Base-by-base conservation (phyloP, 2,329 filamentous ascomycete species). In the Phoma herbarum region DNA sequence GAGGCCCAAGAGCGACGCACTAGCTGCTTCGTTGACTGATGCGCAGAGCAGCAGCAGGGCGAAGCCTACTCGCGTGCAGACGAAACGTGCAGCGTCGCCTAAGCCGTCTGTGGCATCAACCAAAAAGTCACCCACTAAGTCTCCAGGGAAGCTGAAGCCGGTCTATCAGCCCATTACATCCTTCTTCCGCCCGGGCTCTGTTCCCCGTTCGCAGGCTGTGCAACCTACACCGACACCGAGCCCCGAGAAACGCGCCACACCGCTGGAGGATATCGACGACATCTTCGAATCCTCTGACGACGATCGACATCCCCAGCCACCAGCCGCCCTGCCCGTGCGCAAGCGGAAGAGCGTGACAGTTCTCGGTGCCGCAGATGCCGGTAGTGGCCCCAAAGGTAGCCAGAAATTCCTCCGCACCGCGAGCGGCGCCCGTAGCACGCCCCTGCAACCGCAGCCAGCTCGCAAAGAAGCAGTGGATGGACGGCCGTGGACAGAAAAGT, bases 401-500 rank as follows among this genome's bases (percentile, higher is more conserved):
- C 80, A 81, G 60, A 81, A 80, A 63, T 83, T 82, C 42, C 71
- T 80, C 9, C 80, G 79, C 51, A 74, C 77, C 12, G 65, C 69
- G 26, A 73, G 63, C 56, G 77, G 74, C 20, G 62, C 69, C 35
- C 76, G 73, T 44, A 65, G 52, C 29, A 69, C 69, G 18, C 64
- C 75, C 12, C 65, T 76, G 1, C 52, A 62, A n/a, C 68, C 75
- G 9, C 67, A 70, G 67, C 45, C 60, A 49, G 22, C 62, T 29
- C 52, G 57, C 58, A 20, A 31, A 37, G 46, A 74, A 9, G 43
- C 66, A 47, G 82, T 86, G 33, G 89, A 92, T 64, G 78, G 82
- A 47, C 85, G 90, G 51, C 93, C 94, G 3, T 98, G 94, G 94
- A 90, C 90, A 16, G 93, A 97, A 67, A 87, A 88, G 66, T 98